Evolutionary conservation across 345 rosid species (phyloP).

Genomic region (Eucalyptus caleyi): DNA sequence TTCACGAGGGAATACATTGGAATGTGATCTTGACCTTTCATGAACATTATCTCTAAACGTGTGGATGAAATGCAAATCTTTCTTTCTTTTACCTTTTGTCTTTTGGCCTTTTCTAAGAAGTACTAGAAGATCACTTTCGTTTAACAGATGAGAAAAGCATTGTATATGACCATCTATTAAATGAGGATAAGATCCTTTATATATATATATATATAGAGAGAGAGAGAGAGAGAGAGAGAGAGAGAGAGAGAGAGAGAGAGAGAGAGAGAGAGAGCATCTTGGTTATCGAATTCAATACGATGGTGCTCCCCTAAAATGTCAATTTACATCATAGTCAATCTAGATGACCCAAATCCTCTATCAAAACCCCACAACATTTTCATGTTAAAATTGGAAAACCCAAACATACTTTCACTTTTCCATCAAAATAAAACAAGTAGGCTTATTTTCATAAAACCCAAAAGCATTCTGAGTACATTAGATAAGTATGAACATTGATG

Average conservation of each 20-base stretch:
- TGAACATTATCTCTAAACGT: background rate
- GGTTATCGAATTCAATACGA: background rate
- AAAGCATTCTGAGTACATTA: background rate
- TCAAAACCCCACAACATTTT: background rate
- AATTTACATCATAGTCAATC: background rate
- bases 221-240: background rate
- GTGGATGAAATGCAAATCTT: background rate
- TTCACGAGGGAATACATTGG: background rate
- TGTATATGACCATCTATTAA: background rate
- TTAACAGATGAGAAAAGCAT: background rate
- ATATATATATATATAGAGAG: background rate
- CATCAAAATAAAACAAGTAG: background rate
- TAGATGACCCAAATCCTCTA: background rate
- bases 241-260: background rate
- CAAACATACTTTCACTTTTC: background rate
- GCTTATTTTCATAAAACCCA: background rate
- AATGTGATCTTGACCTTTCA: background rate
- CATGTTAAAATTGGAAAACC: background rate
- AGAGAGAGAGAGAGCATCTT: background rate
- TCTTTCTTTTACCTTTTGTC: background rate
- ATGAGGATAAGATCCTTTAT: background rate
- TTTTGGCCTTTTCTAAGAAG: background rate
- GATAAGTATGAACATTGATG: background rate
- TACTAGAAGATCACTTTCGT: background rate
- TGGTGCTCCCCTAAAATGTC: background rate